A percentile compares a stretch with the other conserved stretches of the same genome.
Evolutionary conservation across 1,139 yeast genomes (phyloP).

Genomic region (Yamadazyma trypodendri): DNA sequence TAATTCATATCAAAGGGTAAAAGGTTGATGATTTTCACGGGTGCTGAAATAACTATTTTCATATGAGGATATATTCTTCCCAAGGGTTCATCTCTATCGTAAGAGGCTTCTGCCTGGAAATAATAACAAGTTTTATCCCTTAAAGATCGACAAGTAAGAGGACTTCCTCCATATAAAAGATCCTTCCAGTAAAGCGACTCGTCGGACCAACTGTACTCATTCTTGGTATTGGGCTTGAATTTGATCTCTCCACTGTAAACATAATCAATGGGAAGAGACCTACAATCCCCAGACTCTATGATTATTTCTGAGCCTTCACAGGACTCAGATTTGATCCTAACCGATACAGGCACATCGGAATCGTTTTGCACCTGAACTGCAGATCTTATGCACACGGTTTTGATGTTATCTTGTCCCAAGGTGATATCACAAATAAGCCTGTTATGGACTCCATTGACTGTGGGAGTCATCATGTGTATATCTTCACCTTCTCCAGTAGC

Average conservation of each 20-base stretch:
- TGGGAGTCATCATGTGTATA: constrained; percentile 64
- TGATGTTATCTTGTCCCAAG: constrained; percentile 74
- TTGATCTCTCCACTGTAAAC: constrained; percentile 60
- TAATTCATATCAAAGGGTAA: constrained; percentile 81
- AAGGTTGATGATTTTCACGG: constrained; percentile 79
- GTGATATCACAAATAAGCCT: constrained; percentile 71
- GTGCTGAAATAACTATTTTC: constrained; percentile 78
- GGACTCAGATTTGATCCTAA: constrained; percentile 28
- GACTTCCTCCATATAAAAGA: constrained; percentile 49
- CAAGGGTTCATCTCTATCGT: constrained; percentile 63
- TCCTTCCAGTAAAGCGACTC: constrained; percentile 65
- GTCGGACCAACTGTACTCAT: constrained; percentile 65
- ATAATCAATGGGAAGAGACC: constrained; percentile 70
- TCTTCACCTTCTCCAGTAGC: constrained; percentile 86
- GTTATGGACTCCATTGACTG: constrained; percentile 62
- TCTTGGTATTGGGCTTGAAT: constrained; percentile 57
- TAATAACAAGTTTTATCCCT: constrained; percentile 51
- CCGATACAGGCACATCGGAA: constrained; percentile 60
- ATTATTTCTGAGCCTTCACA: constrained; percentile 22
- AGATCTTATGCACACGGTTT: constrained; percentile 72
- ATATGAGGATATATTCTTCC: constrained; percentile 81
- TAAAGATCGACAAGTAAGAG: constrained; percentile 58
- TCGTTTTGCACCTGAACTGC: constrained; percentile 70
- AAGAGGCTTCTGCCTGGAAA: constrained; percentile 73
- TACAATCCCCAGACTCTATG: constrained; percentile 53